Evolutionary conservation across 2,329 filamentous ascomycete species (phyloP).

Genomic region (Penicillium sp.): DNA sequence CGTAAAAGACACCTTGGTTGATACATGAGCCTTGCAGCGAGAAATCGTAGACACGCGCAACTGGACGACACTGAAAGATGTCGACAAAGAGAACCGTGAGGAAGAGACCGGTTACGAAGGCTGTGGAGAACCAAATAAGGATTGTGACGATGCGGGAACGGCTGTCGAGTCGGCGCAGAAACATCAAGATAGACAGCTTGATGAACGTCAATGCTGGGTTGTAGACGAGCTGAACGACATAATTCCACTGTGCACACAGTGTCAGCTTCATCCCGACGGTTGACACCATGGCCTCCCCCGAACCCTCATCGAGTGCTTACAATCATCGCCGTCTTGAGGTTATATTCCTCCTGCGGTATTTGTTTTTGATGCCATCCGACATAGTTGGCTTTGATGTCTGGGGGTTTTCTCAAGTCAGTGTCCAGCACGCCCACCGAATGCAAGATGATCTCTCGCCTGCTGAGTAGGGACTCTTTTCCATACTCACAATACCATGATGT

Average conservation of each 20-base stretch:
- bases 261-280: not conserved
- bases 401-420: not conserved
- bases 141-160: constrained; percentile 17
- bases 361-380: constrained; percentile 22
- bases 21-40: constrained; percentile 22
- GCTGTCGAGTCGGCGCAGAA: constrained; percentile 26
- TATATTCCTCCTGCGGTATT: constrained; percentile 11
- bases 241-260: constrained; percentile 17
- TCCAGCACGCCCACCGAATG: not conserved
- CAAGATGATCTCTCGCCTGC: not conserved
- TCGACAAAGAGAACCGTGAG: constrained; percentile 23
- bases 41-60: constrained; percentile 20
- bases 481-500: constrained; percentile 24
- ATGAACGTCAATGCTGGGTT: constrained; percentile 26
- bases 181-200: constrained; percentile 27
- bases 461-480: not conserved
- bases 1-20: constrained; percentile 24
- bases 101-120: constrained; percentile 15
- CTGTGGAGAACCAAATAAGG: constrained; percentile 15
- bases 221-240: constrained; percentile 27
- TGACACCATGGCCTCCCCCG: not conserved
- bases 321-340: constrained; percentile 12
- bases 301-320: constrained; percentile 5
- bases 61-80: constrained; percentile 28
- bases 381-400: constrained; percentile 24